A percentile compares a stretch with the other conserved stretches of the same genome.
These are phyloP conservation scores for Cytidiella melzeri DNA, from an alignment of 768 basidiomycete species.

Conservation along the genomic window DNA sequence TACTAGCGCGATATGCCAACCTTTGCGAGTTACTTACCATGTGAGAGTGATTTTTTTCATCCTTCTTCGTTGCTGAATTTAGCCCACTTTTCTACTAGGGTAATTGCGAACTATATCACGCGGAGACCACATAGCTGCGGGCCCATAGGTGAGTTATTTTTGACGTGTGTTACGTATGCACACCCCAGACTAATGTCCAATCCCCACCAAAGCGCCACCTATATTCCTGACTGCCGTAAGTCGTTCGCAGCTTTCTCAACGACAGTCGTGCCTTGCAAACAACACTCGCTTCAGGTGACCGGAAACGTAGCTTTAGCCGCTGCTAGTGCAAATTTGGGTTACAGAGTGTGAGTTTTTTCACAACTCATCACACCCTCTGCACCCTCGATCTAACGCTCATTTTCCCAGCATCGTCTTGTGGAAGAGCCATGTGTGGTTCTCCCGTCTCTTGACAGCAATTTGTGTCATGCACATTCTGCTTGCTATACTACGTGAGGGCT, in stretches of 20 bases:
- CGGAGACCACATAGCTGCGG: neutral
- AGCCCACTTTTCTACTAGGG: neutral
- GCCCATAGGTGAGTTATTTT: neutral
- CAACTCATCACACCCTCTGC: neutral
- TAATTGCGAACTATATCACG: neutral
- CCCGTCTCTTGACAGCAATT: neutral
- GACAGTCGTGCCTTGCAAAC: neutral
- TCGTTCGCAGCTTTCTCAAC: neutral
- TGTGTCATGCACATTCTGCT: neutral
- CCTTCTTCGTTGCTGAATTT: neutral
- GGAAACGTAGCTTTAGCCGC: conserved; percentile 5
- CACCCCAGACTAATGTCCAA: neutral
- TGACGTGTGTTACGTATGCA: neutral
- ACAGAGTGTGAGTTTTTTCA: conserved; percentile 1
- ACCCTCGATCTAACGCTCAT: neutral
- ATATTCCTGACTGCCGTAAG: conserved; percentile 1
- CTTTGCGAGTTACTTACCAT: neutral
- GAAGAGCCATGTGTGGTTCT: neutral
- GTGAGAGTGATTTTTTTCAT: neutral
- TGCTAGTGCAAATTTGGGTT: conserved; percentile 7
- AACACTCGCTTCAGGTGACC: neutral
- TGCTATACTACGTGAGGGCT: no score
- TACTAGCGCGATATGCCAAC: neutral
- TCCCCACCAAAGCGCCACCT: neutral
- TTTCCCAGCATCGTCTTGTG: conserved; percentile 1